Conservation (phyloP, 176 grass and related monocot species). For the Zoysia japonica region DNA sequence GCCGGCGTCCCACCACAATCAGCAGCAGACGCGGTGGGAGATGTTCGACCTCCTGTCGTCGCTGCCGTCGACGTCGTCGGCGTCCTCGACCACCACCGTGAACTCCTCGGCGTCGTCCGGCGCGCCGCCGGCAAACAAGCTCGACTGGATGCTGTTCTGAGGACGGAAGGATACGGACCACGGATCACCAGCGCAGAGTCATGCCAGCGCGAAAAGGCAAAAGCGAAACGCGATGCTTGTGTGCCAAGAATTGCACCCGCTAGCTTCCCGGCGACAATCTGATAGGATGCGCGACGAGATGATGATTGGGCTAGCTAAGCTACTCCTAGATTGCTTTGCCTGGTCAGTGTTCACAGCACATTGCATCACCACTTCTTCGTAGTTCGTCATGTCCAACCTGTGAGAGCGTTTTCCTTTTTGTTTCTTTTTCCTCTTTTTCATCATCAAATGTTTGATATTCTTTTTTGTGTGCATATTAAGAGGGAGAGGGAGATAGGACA, state of each 20-base stretch:
- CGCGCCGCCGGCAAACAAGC: constrained; percentile 46
- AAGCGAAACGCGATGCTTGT: constrained; percentile 34
- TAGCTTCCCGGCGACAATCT: constrained; percentile 20
- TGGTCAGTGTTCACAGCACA: neutral
- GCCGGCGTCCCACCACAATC: constrained; percentile 1
- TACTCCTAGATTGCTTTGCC: constrained; percentile 14
- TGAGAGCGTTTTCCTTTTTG: constrained; percentile 24
- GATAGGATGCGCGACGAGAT: neutral
- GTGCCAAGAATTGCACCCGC: constrained; percentile 57
- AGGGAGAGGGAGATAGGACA: constrained; percentile 36
- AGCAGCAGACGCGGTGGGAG: constrained; percentile 60
- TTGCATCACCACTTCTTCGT: constrained; percentile 14
- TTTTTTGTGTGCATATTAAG: constrained; percentile 90
- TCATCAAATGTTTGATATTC: constrained; percentile 64
- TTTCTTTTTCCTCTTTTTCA: neutral
- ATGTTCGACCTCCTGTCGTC: constrained; percentile 82
- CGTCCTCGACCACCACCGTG: constrained; percentile 58
- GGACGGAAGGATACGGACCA: neutral
- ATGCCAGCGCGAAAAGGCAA: neutral
- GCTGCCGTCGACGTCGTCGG: constrained; percentile 63
- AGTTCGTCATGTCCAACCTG: constrained; percentile 39
- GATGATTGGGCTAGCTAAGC: constrained; percentile 35
- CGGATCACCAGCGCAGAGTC: constrained; percentile 5
- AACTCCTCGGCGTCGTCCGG: constrained; percentile 58
- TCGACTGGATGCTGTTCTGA: constrained; percentile 85